phyloP scores from a whole-genome alignment of 164 flowering plant genomes.

The Piper betle region DNA sequence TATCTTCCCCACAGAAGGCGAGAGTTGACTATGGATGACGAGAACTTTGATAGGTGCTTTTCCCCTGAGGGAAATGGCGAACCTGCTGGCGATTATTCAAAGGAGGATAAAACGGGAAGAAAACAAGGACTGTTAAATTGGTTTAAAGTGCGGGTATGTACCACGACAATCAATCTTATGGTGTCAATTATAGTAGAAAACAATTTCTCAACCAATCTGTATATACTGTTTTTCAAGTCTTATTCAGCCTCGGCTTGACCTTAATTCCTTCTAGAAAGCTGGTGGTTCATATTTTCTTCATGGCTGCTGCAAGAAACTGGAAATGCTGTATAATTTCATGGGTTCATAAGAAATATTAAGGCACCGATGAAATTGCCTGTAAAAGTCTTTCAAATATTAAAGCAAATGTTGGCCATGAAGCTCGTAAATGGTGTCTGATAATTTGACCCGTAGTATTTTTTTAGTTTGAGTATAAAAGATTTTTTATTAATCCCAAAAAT shows the following conservation, averaged over 20 bases:
- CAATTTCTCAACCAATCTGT: neutral
- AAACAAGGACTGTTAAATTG: slow-evolving; percentile 88
- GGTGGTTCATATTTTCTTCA: neutral
- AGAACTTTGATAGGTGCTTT: slow-evolving; percentile 56
- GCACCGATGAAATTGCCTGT: neutral
- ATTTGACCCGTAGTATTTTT: too few relatives aligned
- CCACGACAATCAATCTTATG: neutral
- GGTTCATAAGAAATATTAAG: neutral
- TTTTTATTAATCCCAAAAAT: too few relatives aligned
- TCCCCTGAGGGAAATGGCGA: slow-evolving; percentile 59
- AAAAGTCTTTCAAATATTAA: too few relatives aligned
- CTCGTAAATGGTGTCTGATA: too few relatives aligned
- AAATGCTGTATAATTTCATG: neutral
- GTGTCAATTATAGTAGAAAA: neutral
- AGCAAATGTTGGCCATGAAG: neutral
- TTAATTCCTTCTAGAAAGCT: neutral
- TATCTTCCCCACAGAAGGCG: slow-evolving; percentile 82
- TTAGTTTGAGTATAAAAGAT: too few relatives aligned
- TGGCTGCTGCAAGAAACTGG: neutral
- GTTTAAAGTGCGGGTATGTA: slow-evolving; percentile 80
- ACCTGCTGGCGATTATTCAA: slow-evolving; percentile 34
- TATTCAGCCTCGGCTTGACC: neutral
- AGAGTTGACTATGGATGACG: slow-evolving; percentile 74
- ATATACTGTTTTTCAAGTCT: too few relatives aligned
- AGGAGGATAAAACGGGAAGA: slow-evolving; percentile 62